These are phyloP conservation scores for Raphanus hybrid DNA, from an alignment of 441 rosid genomes.

Conservation along the genomic window DNA sequence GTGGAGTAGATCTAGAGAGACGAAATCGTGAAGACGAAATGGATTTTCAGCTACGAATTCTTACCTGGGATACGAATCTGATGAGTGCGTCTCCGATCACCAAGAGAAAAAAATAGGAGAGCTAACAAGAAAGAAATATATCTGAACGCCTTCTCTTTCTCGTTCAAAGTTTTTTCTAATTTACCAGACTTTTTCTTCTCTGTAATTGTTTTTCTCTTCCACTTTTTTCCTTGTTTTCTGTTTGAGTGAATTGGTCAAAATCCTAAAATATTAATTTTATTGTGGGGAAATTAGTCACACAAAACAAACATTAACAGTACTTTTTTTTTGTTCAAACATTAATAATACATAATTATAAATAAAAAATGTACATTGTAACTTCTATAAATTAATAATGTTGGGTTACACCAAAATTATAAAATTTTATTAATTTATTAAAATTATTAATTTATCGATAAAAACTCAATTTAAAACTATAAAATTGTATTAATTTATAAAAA, in stretches of 20 bases:
- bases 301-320: neutral
- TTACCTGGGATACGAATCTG: constrained; percentile 26
- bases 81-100: neutral
- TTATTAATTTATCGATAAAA: too few relatives aligned
- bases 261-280: neutral
- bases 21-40: neutral
- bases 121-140: neutral
- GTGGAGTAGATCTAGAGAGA: constrained; percentile 37
- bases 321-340: too few relatives aligned
- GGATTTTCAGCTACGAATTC: constrained; percentile 24
- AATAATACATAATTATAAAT: too few relatives aligned
- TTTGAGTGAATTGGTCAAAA: neutral
- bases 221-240: neutral
- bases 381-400: too few relatives aligned
- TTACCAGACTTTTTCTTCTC: constrained; percentile 17
- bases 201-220: neutral
- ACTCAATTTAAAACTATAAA: too few relatives aligned
- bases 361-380: too few relatives aligned
- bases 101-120: constrained; percentile 17
- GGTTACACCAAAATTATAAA: too few relatives aligned
- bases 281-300: neutral
- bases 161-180: constrained; percentile 10
- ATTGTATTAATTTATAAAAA: too few relatives aligned
- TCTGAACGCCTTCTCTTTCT: constrained; percentile 25
- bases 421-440: too few relatives aligned